Base-by-base conservation (phyloP, 805 yeast genomes). In the Yamadazyma akitaensis region DNA sequence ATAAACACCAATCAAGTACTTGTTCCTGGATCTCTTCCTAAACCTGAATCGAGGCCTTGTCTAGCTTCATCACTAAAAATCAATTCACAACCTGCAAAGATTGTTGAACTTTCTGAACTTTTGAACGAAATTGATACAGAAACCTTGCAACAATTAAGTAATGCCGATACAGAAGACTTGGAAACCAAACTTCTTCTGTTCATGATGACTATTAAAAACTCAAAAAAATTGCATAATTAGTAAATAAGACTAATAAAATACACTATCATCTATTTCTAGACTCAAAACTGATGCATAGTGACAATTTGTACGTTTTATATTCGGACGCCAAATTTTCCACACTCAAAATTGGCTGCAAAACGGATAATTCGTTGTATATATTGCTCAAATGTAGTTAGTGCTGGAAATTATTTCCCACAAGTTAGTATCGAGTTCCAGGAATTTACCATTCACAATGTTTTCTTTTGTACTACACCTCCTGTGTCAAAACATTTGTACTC, bases 171-270 rank as follows among this genome's bases (percentile, higher is more conserved):
- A 24, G 33, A 26, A 44, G 56, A 61, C 5, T 51, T 70, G 42
- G 76, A 71, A 46, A 64, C 72, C 1, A 49, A 55, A 24, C 47
- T 70, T 48, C 55, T 71, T 57, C 45, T 56, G 35, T 59, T 70
- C 38, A 66, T 71, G 62, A 52, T 68, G 19, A 62, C 32, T 18
- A 38, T 38, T 18, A 38, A 38, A 28, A 38, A 38, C 21, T 25
- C 33, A 26, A 38, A 37, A 37, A 21, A 38, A 24, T 38, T 38
- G 41, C 41, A 38, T 38, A 36, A 19, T 18, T 18, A 17, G 26
- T 37, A 37, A 24, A 18, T 37, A 37, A 19, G 12, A 38, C 19
- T 28, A 28, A 28, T 28, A 12, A 11, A 28, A 5, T 28, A 28
- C 32, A 28, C 9, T 5, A 28, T 21, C 24, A 21, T 21, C 4